phyloP scores from a whole-genome alignment of 257 asterid genomes.

The Solanum sejunctum region DNA sequence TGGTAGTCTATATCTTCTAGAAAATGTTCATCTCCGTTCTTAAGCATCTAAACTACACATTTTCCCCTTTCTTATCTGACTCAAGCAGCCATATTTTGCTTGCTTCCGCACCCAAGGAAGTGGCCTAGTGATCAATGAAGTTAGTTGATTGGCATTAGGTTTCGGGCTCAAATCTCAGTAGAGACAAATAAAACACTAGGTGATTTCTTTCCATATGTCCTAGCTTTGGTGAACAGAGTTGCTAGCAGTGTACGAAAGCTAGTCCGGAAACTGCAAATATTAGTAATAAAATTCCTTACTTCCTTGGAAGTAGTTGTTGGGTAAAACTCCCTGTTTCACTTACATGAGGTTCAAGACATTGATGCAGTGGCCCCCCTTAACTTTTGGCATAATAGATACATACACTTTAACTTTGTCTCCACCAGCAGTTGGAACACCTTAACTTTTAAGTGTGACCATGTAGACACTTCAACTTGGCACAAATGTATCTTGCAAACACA shows the following conservation, averaged over 20 bases:
- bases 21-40: not conserved
- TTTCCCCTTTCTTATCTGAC: not conserved
- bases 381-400: not conserved
- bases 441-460: not conserved
- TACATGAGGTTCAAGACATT: not conserved
- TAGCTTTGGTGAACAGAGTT: not conserved
- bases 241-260: not conserved
- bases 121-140: not conserved
- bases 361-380: not conserved
- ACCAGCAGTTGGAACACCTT: no score
- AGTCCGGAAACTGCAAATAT: not conserved
- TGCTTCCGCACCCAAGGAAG: not conserved
- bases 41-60: not conserved
- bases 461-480: not conserved
- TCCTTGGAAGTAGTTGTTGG: not conserved
- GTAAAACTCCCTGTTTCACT: not conserved
- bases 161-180: not conserved
- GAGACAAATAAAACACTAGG: not conserved
- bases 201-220: not conserved
- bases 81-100: not conserved
- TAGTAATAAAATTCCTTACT: not conserved
- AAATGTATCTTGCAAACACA: not conserved
- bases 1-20: constrained; percentile 3
- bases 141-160: not conserved
- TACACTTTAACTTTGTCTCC: no score